Evolutionary conservation across 2,329 filamentous ascomycete species (phyloP).

Genomic region (Trichoderma atroviride): DNA sequence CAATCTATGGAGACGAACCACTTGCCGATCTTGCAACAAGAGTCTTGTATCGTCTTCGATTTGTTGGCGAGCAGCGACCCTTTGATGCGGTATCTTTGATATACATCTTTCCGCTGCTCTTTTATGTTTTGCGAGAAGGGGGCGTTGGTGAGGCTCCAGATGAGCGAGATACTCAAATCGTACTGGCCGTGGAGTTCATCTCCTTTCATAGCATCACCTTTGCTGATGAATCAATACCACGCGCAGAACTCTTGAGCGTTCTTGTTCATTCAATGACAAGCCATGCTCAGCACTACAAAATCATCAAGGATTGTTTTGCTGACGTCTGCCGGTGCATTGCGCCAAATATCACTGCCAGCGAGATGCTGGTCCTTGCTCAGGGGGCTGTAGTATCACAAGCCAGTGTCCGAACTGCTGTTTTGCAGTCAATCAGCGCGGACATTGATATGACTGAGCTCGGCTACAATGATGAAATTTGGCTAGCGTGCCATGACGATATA

Average conservation of each 20-base stretch:
- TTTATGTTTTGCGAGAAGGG: slow-evolving; percentile 76
- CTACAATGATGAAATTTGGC: slow-evolving; percentile 89
- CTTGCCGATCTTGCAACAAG: slow-evolving; percentile 83
- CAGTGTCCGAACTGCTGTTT: slow-evolving; percentile 77
- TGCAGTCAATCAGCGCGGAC: slow-evolving; percentile 89
- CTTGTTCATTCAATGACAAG: slow-evolving; percentile 82
- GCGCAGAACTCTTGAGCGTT: slow-evolving; percentile 69
- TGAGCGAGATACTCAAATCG: slow-evolving; percentile 84
- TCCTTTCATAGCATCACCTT: slow-evolving; percentile 85
- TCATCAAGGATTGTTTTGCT: slow-evolving; percentile 87
- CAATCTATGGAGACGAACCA: slow-evolving; percentile 75
- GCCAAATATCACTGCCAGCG: slow-evolving; percentile 72
- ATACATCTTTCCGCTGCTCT: slow-evolving; percentile 81
- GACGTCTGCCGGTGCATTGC: slow-evolving; percentile 85
- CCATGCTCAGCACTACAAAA: slow-evolving; percentile 92
- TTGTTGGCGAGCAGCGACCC: slow-evolving; percentile 89
- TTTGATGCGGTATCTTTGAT: slow-evolving; percentile 87
- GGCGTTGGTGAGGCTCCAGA: slow-evolving; percentile 74
- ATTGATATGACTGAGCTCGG: slow-evolving; percentile 86
- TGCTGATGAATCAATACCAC: slow-evolving; percentile 73
- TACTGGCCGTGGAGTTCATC: slow-evolving; percentile 85
- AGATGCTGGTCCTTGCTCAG: slow-evolving; percentile 75
- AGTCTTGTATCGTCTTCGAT: slow-evolving; percentile 86
- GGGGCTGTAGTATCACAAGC: slow-evolving; percentile 79
- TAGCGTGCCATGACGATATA: slow-evolving; percentile 88